Base-by-base conservation (phyloP, 2,329 filamentous ascomycete genomes). In the Arthrobotrys sphaeroides region DNA sequence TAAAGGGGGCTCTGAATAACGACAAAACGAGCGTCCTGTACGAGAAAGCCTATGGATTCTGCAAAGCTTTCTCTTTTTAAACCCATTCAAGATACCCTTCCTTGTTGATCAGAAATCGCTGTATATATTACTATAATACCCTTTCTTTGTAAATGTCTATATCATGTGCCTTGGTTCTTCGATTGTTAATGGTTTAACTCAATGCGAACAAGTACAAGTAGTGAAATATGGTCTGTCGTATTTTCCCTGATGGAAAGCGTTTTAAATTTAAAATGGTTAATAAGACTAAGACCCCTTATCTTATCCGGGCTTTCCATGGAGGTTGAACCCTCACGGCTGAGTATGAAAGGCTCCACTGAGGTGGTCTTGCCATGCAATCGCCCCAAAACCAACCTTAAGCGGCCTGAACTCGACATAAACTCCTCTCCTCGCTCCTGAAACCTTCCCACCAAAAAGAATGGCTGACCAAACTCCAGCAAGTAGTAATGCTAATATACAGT, bases 391-490 rank as follows among this genome's bases (percentile, higher is more conserved):
- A 18, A 66, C 13, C 31, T 66, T 40, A 26, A 55, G 57, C 16
- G 62, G 62, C 12, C 13, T 45, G 12, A 43, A 45, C 6, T 53
- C 36, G 5, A 66, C 1, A 36, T 24, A 36, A 18, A 60, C 0
- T 20, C 20, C 5, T 7, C n/a, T 20, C 10, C 36, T 4, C 9
- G 51, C 18, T 2, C 2, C 47, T 7, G 16, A 13, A 13, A 5
- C 13, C 18, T 28, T 22, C 5, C n/a, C 22, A 3, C 61, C 33
- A 45, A 67, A 60, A 20, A 75, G 7, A n/a, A 68, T 24, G 47
- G 40, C 47, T 31, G 64, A 68, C 72, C 72, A 75, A 2, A 42
- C 9, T 9, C 24, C 51, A 5, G 72, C 55, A 10, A 64, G 13
- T n/a, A 47, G 2, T 22, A 75, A 22, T 0, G 45, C 64, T n/a